Base-by-base conservation (phyloP, 2,329 filamentous ascomycete species). In the Fusarium sp. region DNA sequence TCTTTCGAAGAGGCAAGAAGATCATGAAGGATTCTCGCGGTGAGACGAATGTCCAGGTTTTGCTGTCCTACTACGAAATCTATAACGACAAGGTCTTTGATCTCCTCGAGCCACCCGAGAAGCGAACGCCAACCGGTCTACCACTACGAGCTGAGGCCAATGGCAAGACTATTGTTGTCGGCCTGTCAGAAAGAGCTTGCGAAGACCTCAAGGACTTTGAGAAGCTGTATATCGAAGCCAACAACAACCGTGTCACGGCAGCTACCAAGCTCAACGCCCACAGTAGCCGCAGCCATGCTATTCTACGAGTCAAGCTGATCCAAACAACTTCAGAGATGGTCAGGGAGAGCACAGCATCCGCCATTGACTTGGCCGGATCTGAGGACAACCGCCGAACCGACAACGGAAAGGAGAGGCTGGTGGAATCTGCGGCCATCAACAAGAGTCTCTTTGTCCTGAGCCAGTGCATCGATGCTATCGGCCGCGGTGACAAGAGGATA, bases 341-440 rank as follows among this genome's bases (percentile, higher is more conserved):
- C 27, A 90, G 87, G 67, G 88, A 95, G 77, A 97, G 94, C 84
- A 96, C 92, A 7, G 94, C 93, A 19, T 97, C 94, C 4, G 95
- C 94, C 78, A 98, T 98, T 80, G 95, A 98, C 82, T 86, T 98
- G 76, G 95, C 95, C 62, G 95, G 95, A 44, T 98, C 95, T 3
- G 96, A 98, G 82, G 95, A 98, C 82, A 98, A 98, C 80, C 89
- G 95, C 54, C 88, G 95, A 55, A 98, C 95, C 0, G 95, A 97
- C 58, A 98, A 98, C 81, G 94, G 92, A 77, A 96, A 95, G 80
- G 94, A 97, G 81, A 89, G 95, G 31, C 86, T 98, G 79, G 89
- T 97, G n/a, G 95, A 98, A 82, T 97, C 94, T 42, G 94, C 95
- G 1, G 95, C 94, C 78, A 98, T 98, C 85, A 98, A 98, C 87